Percentiles rank a stretch among this genome's conserved stretches.
These are phyloP conservation scores for Blechomonas ayalai DNA, from an alignment of 208 protist genomes.

Conservation along the genomic window DNA sequence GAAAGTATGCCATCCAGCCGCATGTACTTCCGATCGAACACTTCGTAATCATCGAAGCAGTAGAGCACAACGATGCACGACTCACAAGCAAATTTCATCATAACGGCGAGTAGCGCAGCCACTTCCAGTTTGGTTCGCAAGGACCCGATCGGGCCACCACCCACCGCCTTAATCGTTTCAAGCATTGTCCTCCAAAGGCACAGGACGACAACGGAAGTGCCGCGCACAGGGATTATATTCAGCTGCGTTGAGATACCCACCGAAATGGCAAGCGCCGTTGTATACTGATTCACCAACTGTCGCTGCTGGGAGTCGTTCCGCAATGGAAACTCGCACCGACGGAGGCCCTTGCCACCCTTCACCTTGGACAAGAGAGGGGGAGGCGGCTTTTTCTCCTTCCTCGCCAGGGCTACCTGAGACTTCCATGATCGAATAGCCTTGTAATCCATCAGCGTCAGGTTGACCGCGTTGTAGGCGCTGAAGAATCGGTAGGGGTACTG, in stretches of 20 bases:
- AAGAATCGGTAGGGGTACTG: slow-evolving; percentile 94
- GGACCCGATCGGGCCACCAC: slow-evolving; percentile 16
- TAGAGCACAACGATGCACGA: slow-evolving; percentile 53
- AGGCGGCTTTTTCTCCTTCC: neutral
- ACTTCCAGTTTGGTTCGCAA: slow-evolving; percentile 63
- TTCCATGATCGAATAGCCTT: neutral
- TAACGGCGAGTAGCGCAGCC: slow-evolving; percentile 72
- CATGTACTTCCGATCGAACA: slow-evolving; percentile 9
- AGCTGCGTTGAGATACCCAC: slow-evolving; percentile 65
- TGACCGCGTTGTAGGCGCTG: slow-evolving; percentile 85
- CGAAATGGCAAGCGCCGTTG: slow-evolving; percentile 60
- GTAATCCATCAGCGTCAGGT: slow-evolving; percentile 13
- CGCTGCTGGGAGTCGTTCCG: neutral
- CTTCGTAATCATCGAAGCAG: slow-evolving; percentile 19
- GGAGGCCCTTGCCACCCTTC: neutral
- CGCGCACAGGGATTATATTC: slow-evolving; percentile 88
- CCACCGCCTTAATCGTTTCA: slow-evolving; percentile 13
- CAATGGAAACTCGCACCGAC: slow-evolving; percentile 1
- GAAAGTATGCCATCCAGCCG: too few species aligned
- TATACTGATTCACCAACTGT: slow-evolving; percentile 36
- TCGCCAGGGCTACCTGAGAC: neutral
- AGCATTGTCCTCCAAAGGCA: slow-evolving; percentile 29
- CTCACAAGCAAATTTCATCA: slow-evolving; percentile 87
- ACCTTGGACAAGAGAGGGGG: neutral
- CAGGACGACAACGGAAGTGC: slow-evolving; percentile 79